Base-by-base conservation (phyloP, 441 rosid genomes). In the Melastoma candidum region DNA sequence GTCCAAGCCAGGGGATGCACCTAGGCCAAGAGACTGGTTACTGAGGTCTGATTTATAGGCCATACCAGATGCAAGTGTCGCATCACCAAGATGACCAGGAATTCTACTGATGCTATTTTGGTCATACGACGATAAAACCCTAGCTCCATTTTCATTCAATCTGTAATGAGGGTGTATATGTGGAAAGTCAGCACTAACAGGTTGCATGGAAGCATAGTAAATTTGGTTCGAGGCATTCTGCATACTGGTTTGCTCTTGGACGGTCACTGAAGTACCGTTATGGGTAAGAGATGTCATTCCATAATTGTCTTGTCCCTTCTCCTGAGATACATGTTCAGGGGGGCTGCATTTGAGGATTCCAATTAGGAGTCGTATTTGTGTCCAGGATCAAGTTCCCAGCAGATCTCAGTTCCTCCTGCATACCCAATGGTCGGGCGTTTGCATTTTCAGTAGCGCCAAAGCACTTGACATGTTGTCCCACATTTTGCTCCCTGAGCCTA, bases 291-390 rank as follows among this genome's bases (percentile, higher is more conserved):
- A 56, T 25, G 72, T 69, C 1, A 68, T 71, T 59, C 60, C 68
- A 46, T 63, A 75, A 67, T 74, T 63, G 47, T 48, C 51, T 26
- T 56, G 57, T 44, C 48, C 56, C 44, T 25, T 72, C 54, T 76
- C 81, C 51, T 70, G 69, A n/a, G 68, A 71, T 57, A 68, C 54
- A 44, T 61, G 70, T 57, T 70, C 72, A 27, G n/a, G 83, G 58
- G 58, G 88, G 49, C 54, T 65, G 70, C 57, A 75, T 68, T 48
- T 76, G 65, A 49, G 67, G 77, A 54, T 89, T 75, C 96, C 99
- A 93, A 49, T 82, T 88, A 57, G 97, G 99, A 70, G 95, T 86
- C 97, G 83, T 89, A 57, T 84, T 94, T 74, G 74, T 77, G 60
- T 86, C 83, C 66, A 67, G 88, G 56, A 77, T 68, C 81, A 79